A percentile compares a stretch with the other conserved stretches of the same genome.
Conservation (phyloP, 352 stramenopile genomes). For the Phytophthora sojae region DNA sequence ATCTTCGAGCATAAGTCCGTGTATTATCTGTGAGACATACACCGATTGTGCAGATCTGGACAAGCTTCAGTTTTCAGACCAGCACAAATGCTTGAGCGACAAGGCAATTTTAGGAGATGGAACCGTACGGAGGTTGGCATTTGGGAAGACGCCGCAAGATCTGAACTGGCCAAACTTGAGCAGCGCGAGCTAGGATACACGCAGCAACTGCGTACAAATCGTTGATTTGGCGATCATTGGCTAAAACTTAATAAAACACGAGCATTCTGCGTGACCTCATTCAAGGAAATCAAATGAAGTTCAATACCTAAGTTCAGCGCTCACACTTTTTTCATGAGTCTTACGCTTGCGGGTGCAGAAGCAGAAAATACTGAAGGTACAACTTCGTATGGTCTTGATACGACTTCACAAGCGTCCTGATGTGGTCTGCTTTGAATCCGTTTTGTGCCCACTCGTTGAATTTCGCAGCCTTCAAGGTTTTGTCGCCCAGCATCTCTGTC, state of each 20-base stretch:
- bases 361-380: not conserved
- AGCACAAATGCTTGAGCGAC: slow-evolving; percentile 11
- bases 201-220: not conserved
- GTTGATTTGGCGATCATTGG: slow-evolving; percentile 9
- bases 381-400: not conserved
- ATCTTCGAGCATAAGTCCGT: not conserved
- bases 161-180: slow-evolving; percentile 5
- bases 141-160: slow-evolving; percentile 2
- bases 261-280: no score
- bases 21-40: slow-evolving; percentile 18
- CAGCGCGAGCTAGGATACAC: slow-evolving; percentile 2
- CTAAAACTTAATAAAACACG: no score
- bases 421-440: not conserved
- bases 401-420: not conserved
- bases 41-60: not conserved
- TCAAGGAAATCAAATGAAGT: no score
- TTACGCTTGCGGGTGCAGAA: not conserved
- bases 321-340: not conserved
- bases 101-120: not conserved
- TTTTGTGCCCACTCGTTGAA: not conserved
- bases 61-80: not conserved
- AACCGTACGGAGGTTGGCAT: not conserved
- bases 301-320: no score
- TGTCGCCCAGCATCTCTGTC: not conserved
- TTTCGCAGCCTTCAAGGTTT: not conserved